Evolutionary conservation across 768 basidiomycete genomes (phyloP), one percentile per base, ranked within the genome.

Genomic region (Naganishia friedmannii): DNA sequence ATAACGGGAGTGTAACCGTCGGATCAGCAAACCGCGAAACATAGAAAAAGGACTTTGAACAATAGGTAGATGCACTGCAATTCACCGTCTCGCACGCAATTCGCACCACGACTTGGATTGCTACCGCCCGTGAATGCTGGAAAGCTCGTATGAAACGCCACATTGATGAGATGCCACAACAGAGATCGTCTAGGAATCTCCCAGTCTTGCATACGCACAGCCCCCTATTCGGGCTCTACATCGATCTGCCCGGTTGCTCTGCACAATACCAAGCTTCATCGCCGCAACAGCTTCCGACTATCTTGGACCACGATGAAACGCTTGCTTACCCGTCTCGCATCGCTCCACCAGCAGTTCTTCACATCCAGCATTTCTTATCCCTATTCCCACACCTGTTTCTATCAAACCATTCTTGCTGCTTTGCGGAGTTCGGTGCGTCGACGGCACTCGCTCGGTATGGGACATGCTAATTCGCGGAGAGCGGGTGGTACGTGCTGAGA

Each of bases 11-110:
- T n/a, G n/a, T n/a, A 32, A 57, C 32, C 19, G 31, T 6, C 31
- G 15, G 21, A 42, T 60, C 37, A 60, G 34, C 57, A 39, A 39
- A 10, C 57, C 12, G n/a, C n/a, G n/a, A n/a, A n/a, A n/a, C n/a
- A n/a, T n/a, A n/a, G n/a, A n/a, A n/a, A n/a, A n/a, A n/a, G 58
- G 58, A 34, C 58, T 60, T 42, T 60, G 58, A 19, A 60, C 37
- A 46, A 46, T 51, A 23, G 13, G 23, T 7, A 15, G 39, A 42
- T n/a, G 21, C 37, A 32, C 31, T 23, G 21, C 13, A 9, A n/a
- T 21, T 32, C 31, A 12, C 7, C 45, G 32, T 28, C 37, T 42
- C 21, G 34, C 58, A 23, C 58, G 19, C 58, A 39, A 60, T 60
- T 42, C 6, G 34, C 34, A 37, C 34, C 4, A 37, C 34, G 34